Percentiles rank a stretch among this genome's conserved stretches.
These are phyloP conservation scores for Hibiscus trionum DNA, from an alignment of 345 rosid genomes.

Conservation along the genomic window DNA sequence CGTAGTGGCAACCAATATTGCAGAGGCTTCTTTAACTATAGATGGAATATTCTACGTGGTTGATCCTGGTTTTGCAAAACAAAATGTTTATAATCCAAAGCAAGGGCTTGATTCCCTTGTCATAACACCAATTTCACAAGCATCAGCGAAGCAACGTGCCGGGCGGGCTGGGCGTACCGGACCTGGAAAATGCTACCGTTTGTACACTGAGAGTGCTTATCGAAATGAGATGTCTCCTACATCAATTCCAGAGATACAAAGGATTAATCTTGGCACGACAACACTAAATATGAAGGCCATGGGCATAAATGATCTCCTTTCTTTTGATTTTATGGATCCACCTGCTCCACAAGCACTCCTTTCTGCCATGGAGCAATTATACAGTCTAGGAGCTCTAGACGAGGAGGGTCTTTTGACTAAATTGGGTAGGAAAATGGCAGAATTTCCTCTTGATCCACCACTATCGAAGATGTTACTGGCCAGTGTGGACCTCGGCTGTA, in stretches of 20 bases:
- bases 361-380: slow-evolving; percentile 89
- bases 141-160: slow-evolving; percentile 69
- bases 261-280: slow-evolving; percentile 69
- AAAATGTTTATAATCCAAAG: slow-evolving; percentile 65
- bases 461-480: slow-evolving; percentile 89
- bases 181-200: slow-evolving; percentile 68
- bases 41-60: slow-evolving; percentile 65
- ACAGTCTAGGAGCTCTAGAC: slow-evolving; percentile 78
- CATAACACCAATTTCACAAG: slow-evolving; percentile 74
- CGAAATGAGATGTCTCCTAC: slow-evolving; percentile 79
- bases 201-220: slow-evolving; percentile 65
- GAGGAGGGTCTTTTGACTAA: slow-evolving; percentile 89
- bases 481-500: slow-evolving; percentile 91
- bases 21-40: slow-evolving; percentile 64
- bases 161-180: slow-evolving; percentile 78
- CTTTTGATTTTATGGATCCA: slow-evolving; percentile 72
- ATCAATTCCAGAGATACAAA: slow-evolving; percentile 79
- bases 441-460: slow-evolving; percentile 90
- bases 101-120: slow-evolving; percentile 60
- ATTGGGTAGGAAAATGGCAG: slow-evolving; percentile 93
- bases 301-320: slow-evolving; percentile 80
- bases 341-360: slow-evolving; percentile 73
- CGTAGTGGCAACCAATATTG: slow-evolving; percentile 70
- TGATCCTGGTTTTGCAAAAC: slow-evolving; percentile 71
- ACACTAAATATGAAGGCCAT: slow-evolving; percentile 80